These are phyloP conservation scores for Fusarium heterosporum DNA, from an alignment of 2,329 filamentous ascomycete genomes.

Conservation along the genomic window DNA sequence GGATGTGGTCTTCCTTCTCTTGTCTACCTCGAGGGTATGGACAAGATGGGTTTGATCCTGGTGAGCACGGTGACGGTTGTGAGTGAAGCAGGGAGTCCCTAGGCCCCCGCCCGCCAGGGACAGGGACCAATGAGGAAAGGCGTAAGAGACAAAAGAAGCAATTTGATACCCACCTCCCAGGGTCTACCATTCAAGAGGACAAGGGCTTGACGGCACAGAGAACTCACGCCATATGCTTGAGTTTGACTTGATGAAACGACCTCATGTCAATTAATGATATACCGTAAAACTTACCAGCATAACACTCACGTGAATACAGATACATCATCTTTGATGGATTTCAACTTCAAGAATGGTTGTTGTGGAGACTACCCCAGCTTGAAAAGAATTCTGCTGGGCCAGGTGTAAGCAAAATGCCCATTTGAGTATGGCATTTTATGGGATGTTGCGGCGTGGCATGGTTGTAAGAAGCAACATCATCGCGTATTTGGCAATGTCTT, in stretches of 20 bases:
- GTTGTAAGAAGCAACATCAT: background rate
- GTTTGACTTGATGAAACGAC: background rate
- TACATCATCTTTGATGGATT: too few species aligned
- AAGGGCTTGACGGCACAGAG: constrained; percentile 15
- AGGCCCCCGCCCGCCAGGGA: constrained; percentile 28
- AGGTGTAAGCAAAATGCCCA: too few species aligned
- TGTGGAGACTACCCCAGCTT: too few species aligned
- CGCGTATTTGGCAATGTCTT: background rate
- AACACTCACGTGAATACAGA: too few species aligned
- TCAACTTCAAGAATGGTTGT: too few species aligned
- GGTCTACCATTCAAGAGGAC: constrained; percentile 19
- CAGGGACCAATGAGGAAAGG: constrained; percentile 39
- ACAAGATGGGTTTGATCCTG: constrained; percentile 1
- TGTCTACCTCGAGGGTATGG: background rate
- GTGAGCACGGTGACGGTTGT: constrained; percentile 14
- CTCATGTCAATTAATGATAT: background rate
- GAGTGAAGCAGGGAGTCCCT: constrained; percentile 21
- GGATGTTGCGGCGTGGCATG: background rate
- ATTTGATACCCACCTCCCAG: constrained; percentile 39
- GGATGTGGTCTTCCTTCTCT: constrained; percentile 1
- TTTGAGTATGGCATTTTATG: too few species aligned
- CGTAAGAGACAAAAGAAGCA: constrained; percentile 46
- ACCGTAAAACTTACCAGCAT: background rate
- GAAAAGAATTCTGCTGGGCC: too few species aligned
- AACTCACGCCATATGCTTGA: background rate